Percentiles rank a stretch among this genome's conserved stretches.
These are phyloP conservation scores for Nicotiana rustica DNA, from an alignment of 305 asterid genomes.

Conservation along the genomic window DNA sequence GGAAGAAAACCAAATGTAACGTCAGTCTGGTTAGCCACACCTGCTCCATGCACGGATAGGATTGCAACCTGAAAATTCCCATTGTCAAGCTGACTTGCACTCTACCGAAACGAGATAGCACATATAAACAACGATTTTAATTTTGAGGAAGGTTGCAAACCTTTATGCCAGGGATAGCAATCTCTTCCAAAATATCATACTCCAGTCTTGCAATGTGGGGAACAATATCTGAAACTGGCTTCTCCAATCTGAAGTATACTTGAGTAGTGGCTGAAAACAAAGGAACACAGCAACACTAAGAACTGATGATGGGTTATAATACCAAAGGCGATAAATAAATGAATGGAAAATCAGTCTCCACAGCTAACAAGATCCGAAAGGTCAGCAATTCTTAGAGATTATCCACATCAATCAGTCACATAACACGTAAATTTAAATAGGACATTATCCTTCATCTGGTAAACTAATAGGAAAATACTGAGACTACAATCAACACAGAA, in stretches of 20 bases:
- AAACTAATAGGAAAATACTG: neutral
- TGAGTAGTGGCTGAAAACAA: conserved; percentile 80
- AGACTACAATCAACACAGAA: neutral
- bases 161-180: conserved; percentile 79
- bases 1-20: conserved; percentile 89
- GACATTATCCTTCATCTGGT: neutral
- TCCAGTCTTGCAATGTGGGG: conserved; percentile 79
- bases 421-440: neutral
- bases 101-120: conserved; percentile 31
- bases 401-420: conserved; percentile 17
- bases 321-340: conserved; percentile 16
- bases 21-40: conserved; percentile 67
- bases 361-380: conserved; percentile 20
- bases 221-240: conserved; percentile 72
- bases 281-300: conserved; percentile 29
- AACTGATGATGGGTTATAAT: neutral
- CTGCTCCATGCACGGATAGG: conserved; percentile 74
- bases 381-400: conserved; percentile 20
- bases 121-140: conserved; percentile 35
- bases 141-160: conserved; percentile 48
- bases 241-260: conserved; percentile 76
- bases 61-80: conserved; percentile 61
- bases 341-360: neutral
- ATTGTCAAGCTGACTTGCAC: conserved; percentile 31
- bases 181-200: conserved; percentile 75